Conservation (phyloP, 495 filamentous ascomycete species). For the Rusavskia elegans region DNA sequence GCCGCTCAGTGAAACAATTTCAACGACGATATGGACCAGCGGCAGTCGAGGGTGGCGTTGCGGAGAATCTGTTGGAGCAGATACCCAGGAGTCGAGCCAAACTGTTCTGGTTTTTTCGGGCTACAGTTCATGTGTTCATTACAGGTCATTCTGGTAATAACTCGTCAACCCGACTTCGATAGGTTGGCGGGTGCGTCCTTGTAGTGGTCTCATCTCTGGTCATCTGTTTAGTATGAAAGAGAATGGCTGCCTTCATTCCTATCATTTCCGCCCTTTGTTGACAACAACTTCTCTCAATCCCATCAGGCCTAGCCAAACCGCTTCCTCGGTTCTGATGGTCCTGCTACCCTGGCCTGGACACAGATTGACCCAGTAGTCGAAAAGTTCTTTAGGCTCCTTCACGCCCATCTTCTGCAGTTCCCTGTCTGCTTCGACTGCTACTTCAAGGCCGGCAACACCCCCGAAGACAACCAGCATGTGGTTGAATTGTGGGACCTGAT, state of each 20-base stretch:
- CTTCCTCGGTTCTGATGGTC: slow-evolving; percentile 66
- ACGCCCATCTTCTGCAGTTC: slow-evolving; percentile 40
- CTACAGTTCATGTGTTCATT: too few relatives aligned
- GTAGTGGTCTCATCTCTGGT: too few relatives aligned
- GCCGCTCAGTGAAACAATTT: slow-evolving; percentile 20
- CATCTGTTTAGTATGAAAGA: too few relatives aligned
- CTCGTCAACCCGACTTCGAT: too few relatives aligned
- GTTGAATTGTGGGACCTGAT: slow-evolving; percentile 28
- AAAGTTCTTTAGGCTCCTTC: slow-evolving; percentile 40
- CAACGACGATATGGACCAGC: too few relatives aligned
- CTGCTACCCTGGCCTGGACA: slow-evolving; percentile 59
- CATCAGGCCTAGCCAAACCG: slow-evolving; percentile 51
- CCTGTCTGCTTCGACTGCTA: slow-evolving; percentile 47
- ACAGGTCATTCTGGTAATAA: too few relatives aligned
- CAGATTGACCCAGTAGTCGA: slow-evolving; percentile 66
- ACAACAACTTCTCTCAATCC: slow-evolving; percentile 36
- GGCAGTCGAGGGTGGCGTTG: too few relatives aligned
- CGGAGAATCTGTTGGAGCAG: too few relatives aligned
- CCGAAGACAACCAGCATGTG: slow-evolving; percentile 61
- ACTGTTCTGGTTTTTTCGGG: too few relatives aligned
- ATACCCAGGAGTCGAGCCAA: too few relatives aligned
- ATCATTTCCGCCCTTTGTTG: slow-evolving; percentile 5
- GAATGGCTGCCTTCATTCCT: too few relatives aligned
- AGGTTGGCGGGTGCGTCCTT: too few relatives aligned
- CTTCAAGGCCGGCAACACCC: slow-evolving; percentile 55